Conservation (phyloP, 306 rosid species). For the Delonix regia region DNA sequence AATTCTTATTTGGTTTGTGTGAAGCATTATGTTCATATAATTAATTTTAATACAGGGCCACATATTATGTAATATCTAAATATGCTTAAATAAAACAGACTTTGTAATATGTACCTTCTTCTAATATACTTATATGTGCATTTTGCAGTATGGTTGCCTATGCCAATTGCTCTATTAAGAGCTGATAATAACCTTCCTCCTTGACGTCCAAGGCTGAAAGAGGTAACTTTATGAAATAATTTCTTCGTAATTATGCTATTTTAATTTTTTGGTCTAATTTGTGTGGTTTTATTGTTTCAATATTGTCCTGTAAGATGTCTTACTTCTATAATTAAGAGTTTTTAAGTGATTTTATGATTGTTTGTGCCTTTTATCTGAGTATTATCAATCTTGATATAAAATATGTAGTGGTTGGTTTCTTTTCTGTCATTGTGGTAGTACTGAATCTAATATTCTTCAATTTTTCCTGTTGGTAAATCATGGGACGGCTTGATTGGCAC, state of each 20-base stretch:
- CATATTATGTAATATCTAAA: conserved; percentile 12
- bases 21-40: conserved; percentile 2
- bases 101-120: conserved; percentile 18
- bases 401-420: background rate
- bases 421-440: conserved; percentile 5
- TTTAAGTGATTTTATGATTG: conserved; percentile 1
- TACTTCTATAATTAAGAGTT: background rate
- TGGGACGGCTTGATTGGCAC: background rate
- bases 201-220: conserved; percentile 88
- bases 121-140: conserved; percentile 33
- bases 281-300: background rate
- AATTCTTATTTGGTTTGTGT: conserved; percentile 21
- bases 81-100: conserved; percentile 21
- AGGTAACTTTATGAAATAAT: conserved; percentile 49
- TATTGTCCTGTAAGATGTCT: background rate
- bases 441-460: conserved; percentile 8
- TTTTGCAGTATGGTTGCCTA: conserved; percentile 85
- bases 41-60: conserved; percentile 17
- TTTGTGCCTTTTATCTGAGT: background rate
- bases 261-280: background rate
- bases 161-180: conserved; percentile 81
- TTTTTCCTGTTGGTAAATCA: background rate
- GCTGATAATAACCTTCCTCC: conserved; percentile 98
- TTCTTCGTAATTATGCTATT: conserved; percentile 3
- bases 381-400: conserved; percentile 1